Conservation (phyloP, 495 filamentous ascomycete genomes). For the Tuber borchii region DNA sequence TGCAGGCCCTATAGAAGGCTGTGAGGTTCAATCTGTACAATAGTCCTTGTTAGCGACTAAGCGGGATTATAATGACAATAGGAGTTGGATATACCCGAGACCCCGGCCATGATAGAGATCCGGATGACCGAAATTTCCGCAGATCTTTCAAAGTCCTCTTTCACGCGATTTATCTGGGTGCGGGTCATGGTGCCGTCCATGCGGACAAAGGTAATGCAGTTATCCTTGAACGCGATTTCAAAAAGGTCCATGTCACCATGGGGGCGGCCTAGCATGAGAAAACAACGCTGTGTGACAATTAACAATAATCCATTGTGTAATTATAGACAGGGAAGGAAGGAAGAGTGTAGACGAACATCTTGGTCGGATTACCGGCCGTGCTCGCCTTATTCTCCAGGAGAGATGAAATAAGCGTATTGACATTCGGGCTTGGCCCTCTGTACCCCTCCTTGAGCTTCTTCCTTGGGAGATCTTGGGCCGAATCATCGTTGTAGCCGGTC, state of each 20-base stretch:
- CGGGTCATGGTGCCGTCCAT: slow-evolving; percentile 84
- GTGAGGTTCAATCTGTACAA: slow-evolving; percentile 66
- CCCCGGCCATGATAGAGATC: slow-evolving; percentile 86
- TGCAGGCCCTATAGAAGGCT: slow-evolving; percentile 73
- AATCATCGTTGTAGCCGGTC: slow-evolving; percentile 55
- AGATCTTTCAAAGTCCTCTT: slow-evolving; percentile 71
- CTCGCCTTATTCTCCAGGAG: slow-evolving; percentile 48
- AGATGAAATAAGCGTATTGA: slow-evolving; percentile 64
- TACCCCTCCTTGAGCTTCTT: slow-evolving; percentile 49
- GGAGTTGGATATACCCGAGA: slow-evolving; percentile 50
- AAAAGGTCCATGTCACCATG: slow-evolving; percentile 94
- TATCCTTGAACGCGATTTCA: slow-evolving; percentile 67
- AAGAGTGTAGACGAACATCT: slow-evolving; percentile 49
- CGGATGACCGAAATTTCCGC: slow-evolving; percentile 67
- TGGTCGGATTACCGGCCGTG: slow-evolving; percentile 45
- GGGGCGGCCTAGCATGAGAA: slow-evolving; percentile 91
- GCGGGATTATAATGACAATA: background rate
- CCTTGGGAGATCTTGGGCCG: slow-evolving; percentile 49
- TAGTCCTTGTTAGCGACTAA: slow-evolving; percentile 14
- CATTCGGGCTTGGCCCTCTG: slow-evolving; percentile 83
- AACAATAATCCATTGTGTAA: no score
- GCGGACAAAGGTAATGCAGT: slow-evolving; percentile 61
- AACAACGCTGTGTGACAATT: slow-evolving; percentile 68
- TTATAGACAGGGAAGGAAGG: slow-evolving; percentile 41
- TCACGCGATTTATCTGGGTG: slow-evolving; percentile 59